A percentile compares a stretch with the other conserved stretches of the same genome.
These are phyloP conservation scores for Isabelozyma heimii DNA, from an alignment of 805 yeast species.

Conservation along the genomic window DNA sequence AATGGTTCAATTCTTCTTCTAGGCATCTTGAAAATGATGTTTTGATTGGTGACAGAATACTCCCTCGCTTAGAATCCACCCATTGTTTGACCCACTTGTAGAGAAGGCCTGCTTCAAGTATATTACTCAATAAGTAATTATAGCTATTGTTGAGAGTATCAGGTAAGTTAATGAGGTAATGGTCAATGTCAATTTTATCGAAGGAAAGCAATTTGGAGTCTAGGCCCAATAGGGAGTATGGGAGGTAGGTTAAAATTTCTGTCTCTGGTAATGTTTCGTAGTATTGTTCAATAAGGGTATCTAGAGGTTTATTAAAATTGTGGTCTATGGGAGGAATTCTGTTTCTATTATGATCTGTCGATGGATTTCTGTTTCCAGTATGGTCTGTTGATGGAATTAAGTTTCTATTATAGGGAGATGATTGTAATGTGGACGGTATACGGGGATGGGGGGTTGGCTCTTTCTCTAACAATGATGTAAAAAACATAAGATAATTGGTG, in stretches of 20 bases:
- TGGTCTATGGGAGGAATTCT: background rate
- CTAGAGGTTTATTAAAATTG: slow-evolving; percentile 1
- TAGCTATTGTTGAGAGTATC: slow-evolving; percentile 51
- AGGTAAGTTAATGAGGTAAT: slow-evolving; percentile 42
- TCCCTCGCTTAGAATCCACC: slow-evolving; percentile 24
- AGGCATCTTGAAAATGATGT: slow-evolving; percentile 58
- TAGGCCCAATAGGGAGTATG: slow-evolving; percentile 59
- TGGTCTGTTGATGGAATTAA: background rate
- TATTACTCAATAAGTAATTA: slow-evolving; percentile 50
- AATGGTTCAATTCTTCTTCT: slow-evolving; percentile 33
- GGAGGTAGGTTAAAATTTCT: slow-evolving; percentile 42
- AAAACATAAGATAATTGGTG: slow-evolving; percentile 31
- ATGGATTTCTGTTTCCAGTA: slow-evolving; percentile 1
- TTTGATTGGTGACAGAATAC: slow-evolving; percentile 49
- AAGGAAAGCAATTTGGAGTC: slow-evolving; percentile 57
- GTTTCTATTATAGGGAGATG: slow-evolving; percentile 11
- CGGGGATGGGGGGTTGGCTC: background rate
- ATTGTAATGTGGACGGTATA: slow-evolving; percentile 2
- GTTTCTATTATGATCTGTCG: background rate
- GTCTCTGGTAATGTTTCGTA: slow-evolving; percentile 29
- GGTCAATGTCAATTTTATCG: slow-evolving; percentile 21
- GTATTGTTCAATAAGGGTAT: slow-evolving; percentile 20
- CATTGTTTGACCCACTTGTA: slow-evolving; percentile 44
- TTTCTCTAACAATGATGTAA: slow-evolving; percentile 16
- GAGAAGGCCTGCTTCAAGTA: slow-evolving; percentile 72